Base-by-base conservation (phyloP, 2,329 filamentous ascomycete genomes). In the Fusarium transvaalense region DNA sequence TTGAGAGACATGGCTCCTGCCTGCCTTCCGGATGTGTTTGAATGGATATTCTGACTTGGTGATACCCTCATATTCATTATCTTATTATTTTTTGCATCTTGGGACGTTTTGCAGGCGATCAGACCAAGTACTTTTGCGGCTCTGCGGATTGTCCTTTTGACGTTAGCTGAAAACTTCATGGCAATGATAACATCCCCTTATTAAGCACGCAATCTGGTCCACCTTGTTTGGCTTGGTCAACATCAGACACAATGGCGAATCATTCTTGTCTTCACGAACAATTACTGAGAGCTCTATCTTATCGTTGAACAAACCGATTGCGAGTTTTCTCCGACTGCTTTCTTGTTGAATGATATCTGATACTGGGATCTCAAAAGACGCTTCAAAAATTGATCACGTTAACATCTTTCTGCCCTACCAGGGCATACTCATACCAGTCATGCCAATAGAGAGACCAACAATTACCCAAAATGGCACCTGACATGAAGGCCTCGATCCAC, bases 401-500 rank as follows among this genome's bases (percentile, higher is more conserved):
- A 17, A 29, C 42, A 4, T 15, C 39, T 27, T 10, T 23, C 32
- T 50, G 38, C 39, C 50, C 48, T 54, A 12, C 43, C 41, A 51
- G 41, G 57, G 53, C 29, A 53, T 53, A 10, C n/a, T 39, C 17
- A 23, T 15, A 42, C 46, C 25, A 48, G 41, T 23, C 39, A 69
- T 69, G 66, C 63, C 48, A 57, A 31, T 43, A 27, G 35, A 35
- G 9, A 66, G 21, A 52, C 37, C 56, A 21, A 48, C 47, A 15
- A 34, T 52, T 47, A 52, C 64, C 68, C 54, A 61, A 66, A 70
- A 74, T 74, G 65, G 72, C 68, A 63, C 68, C 74, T 47, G 71
- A 72, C 45, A 71, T 75, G 72, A 74, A 74, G 52, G 69, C 66
- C 45, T 74, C 72, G 56, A 66, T 73, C 72, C 64, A 72, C 67